These are phyloP conservation scores for Sphagnum tenellum DNA, from an alignment of 225 moss, liverwort and hornwort genomes.

Conservation along the genomic window DNA sequence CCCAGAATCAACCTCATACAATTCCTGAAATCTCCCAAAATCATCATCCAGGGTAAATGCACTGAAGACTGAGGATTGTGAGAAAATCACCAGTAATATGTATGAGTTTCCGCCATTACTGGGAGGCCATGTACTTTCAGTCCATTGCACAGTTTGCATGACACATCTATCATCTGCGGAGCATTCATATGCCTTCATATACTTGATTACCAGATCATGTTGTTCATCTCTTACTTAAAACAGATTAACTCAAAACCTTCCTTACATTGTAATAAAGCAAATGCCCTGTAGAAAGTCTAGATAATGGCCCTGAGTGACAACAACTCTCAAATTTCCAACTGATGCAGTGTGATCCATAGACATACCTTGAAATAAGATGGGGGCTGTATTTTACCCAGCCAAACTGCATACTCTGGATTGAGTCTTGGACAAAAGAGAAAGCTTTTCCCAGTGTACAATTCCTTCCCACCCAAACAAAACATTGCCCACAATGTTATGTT, in stretches of 20 bases:
- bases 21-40: conserved; percentile 10
- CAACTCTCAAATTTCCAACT: neutral
- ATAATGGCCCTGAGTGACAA: neutral
- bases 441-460: conserved; percentile 40
- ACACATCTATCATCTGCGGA: too few species aligned
- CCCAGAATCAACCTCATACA: conserved; percentile 66
- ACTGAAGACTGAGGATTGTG: conserved; percentile 1
- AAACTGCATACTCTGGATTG: conserved; percentile 68
- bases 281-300: neutral
- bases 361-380: conserved; percentile 54
- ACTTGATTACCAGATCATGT: too few species aligned
- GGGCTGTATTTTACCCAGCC: conserved; percentile 67
- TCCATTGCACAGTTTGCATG: too few species aligned
- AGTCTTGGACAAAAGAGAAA: conserved; percentile 57
- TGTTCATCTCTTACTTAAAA: too few species aligned
- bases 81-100: neutral
- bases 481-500: neutral
- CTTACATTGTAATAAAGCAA: neutral
- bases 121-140: too few species aligned
- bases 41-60: neutral
- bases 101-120: too few species aligned
- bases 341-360: neutral
- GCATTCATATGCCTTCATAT: too few species aligned
- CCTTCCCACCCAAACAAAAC: conserved; percentile 15
- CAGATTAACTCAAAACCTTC: too few species aligned